These are phyloP conservation scores for Verbena officinalis DNA, from an alignment of 257 asterid species.

Conservation along the genomic window DNA sequence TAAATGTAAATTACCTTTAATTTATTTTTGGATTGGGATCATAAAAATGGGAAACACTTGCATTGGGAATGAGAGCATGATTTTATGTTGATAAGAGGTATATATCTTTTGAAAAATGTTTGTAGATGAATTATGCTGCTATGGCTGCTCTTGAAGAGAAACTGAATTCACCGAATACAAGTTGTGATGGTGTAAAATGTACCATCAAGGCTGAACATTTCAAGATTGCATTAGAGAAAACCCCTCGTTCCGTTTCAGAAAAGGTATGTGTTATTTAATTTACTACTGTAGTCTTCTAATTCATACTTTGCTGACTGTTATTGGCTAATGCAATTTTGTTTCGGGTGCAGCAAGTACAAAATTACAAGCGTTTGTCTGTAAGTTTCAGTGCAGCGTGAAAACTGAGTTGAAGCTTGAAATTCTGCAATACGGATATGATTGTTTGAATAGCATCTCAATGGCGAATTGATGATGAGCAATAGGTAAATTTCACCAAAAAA, in stretches of 20 bases:
- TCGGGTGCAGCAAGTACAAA: conserved; percentile 66
- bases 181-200: conserved; percentile 29
- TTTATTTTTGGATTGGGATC: no score
- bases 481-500: no score
- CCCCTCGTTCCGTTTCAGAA: conserved; percentile 71
- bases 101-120: no score
- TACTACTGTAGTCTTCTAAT: not conserved
- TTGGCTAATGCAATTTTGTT: not conserved
- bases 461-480: no score
- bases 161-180: conserved; percentile 26
- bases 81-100: no score
- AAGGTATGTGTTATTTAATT: conserved; percentile 37
- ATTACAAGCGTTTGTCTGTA: conserved; percentile 52
- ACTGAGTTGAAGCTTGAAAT: conserved; percentile 11
- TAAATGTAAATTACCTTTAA: no score
- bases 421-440: no score
- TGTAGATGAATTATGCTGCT: conserved; percentile 70
- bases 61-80: no score
- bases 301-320: not conserved
- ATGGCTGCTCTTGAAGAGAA: conserved; percentile 61
- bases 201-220: conserved; percentile 67
- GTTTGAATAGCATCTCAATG: no score
- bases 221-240: conserved; percentile 54
- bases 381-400: conserved; percentile 39
- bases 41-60: no score